Evolutionary conservation across 768 basidiomycete genomes (phyloP), one percentile per base, ranked within the genome.

Genomic region (Lentinula sp.): DNA sequence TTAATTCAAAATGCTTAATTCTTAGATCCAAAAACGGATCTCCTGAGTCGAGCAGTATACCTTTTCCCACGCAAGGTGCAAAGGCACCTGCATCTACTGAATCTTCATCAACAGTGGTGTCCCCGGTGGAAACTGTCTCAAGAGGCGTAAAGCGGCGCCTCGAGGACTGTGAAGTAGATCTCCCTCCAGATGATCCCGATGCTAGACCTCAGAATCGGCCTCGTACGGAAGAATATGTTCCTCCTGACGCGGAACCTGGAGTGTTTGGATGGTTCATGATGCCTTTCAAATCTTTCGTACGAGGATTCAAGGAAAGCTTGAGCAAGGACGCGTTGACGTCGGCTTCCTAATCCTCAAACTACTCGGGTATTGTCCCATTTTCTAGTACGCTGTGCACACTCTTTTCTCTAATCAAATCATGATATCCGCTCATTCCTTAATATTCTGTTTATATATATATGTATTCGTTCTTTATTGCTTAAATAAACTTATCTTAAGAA

Each of bases 261-360:
- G 64, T 79, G 37, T 67, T 85, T 57, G 82, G 81, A 37, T 87
- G 84, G 87, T 77, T 88, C 66, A 72, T 83, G 70, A 73, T 82
- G 43, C 87, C 87, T 5, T 76, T 88, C 71, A 79, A 81, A 67
- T 82, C 83, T 6, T 88, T 90, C 68, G 76, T 85, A 59, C 80
- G 82, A 63, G 87, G 87, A 18, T 88, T 90, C 73, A 81, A 81
- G 65, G 85, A 88, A 71, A 83, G 84, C 66, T 70, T 86, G 64
- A 72, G 65, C 63, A 57, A 59, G 42, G 58, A 46, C 58, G 45
- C 45, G 58, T 58, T 16, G n/a, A 23, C 33, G n/a, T 20, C 53
- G 33, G 18, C 37, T n/a, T 20, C 36, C 18, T 20, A 18, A 48
- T 13, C 35, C 28, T 23, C 8, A 9, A 50, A 28, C 28, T 45